phyloP scores from a whole-genome alignment of 352 stramenopile genomes.

The Phytophthora sp. region DNA sequence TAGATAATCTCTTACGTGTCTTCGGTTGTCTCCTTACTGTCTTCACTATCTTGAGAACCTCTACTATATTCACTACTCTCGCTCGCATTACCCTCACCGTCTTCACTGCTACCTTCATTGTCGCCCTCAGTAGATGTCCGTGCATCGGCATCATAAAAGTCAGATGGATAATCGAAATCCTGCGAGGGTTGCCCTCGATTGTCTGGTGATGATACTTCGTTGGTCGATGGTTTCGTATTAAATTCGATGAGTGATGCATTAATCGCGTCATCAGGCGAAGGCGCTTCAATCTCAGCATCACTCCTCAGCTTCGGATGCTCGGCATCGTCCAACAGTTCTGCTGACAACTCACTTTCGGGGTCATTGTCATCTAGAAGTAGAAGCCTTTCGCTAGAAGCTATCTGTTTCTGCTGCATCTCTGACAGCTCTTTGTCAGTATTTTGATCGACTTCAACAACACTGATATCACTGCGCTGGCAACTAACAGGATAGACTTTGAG shows the following conservation, averaged over 20 bases:
- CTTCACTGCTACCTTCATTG: neutral
- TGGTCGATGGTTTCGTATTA: neutral
- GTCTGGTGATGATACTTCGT: neutral
- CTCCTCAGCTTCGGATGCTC: constrained; percentile 19
- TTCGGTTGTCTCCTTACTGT: neutral
- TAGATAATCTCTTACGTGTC: constrained; percentile 6
- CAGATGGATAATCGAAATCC: constrained; percentile 23
- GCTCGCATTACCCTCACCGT: too few relatives aligned
- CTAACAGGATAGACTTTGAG: neutral
- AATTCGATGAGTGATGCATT: constrained; percentile 1
- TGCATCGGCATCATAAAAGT: constrained; percentile 29
- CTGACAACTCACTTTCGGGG: constrained; percentile 37
- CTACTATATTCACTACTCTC: too few relatives aligned
- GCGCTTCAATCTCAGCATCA: neutral
- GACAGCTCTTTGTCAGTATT: constrained; percentile 16
- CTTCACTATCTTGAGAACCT: too few relatives aligned
- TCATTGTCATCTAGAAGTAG: constrained; percentile 29
- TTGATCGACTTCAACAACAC: neutral
- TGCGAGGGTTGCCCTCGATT: constrained; percentile 2
- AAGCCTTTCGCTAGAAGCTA: constrained; percentile 27
- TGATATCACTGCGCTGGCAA: neutral
- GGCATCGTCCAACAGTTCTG: constrained; percentile 41
- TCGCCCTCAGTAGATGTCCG: neutral
- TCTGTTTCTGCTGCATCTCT: constrained; percentile 25
- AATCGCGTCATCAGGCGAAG: constrained; percentile 2